Conservation (phyloP, 2,329 filamentous ascomycete genomes). For the Byssochlamys sp. region DNA sequence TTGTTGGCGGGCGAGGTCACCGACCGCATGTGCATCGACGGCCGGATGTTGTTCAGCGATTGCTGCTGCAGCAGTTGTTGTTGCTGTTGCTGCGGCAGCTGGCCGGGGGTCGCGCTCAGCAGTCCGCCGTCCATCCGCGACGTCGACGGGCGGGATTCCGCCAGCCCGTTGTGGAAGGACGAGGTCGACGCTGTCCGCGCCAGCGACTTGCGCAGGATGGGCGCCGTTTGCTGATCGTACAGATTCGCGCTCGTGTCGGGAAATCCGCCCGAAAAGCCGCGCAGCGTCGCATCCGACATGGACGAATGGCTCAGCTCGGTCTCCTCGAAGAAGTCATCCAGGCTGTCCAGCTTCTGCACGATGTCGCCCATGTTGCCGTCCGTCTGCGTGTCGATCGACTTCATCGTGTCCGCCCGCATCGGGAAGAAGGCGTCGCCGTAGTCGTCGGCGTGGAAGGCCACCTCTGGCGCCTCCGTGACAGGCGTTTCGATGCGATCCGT, state of each 20-base stretch:
- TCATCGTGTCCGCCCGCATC: conserved; percentile 80
- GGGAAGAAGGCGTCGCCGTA: conserved; percentile 68
- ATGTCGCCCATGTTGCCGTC: conserved; percentile 69
- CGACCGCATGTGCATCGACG: conserved; percentile 67
- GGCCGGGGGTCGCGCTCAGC: not conserved
- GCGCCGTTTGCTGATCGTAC: conserved; percentile 86
- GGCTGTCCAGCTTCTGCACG: conserved; percentile 65
- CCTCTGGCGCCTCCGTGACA: conserved; percentile 62
- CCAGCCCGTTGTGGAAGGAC: conserved; percentile 80
- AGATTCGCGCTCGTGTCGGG: conserved; percentile 69
- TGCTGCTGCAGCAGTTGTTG: too few relatives aligned
- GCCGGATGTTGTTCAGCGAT: conserved; percentile 35
- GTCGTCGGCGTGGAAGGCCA: conserved; percentile 88
- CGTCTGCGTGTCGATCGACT: conserved; percentile 62
- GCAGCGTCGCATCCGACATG: conserved; percentile 27
- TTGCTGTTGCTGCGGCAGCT: not conserved
- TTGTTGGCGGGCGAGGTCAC: conserved; percentile 67
- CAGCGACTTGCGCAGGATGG: conserved; percentile 75
- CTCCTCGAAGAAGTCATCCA: conserved; percentile 76
- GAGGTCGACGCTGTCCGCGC: conserved; percentile 60
- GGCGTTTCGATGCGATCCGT: conserved; percentile 52
- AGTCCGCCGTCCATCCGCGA: conserved; percentile 40
- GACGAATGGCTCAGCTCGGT: conserved; percentile 45
- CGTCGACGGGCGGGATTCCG: conserved; percentile 57
- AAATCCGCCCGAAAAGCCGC: conserved; percentile 50